Conservation (phyloP, 495 filamentous ascomycete genomes). For the Jackrogersella minutella region DNA sequence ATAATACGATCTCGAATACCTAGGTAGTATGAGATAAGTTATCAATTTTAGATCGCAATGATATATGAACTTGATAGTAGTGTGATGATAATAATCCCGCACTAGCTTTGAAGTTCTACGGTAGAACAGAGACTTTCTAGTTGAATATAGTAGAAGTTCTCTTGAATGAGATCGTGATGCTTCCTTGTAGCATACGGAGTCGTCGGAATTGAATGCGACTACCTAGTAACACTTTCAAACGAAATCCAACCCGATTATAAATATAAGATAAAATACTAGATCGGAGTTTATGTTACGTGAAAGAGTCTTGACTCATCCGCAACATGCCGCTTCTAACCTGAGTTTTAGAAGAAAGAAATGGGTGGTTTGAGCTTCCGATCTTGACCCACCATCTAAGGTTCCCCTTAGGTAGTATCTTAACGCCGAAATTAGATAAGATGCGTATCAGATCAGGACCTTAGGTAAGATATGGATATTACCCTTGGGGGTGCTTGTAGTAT, state of each 20-base stretch:
- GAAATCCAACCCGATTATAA: not conserved
- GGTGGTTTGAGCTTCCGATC: not conserved
- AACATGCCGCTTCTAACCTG: constrained; percentile 20
- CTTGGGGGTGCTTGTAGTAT: too few relatives aligned
- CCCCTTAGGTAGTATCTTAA: too few relatives aligned
- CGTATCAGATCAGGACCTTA: too few relatives aligned
- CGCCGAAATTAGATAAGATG: too few relatives aligned
- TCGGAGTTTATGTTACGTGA: constrained; percentile 7
- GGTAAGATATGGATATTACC: too few relatives aligned
- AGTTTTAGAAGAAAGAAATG: constrained; percentile 5
- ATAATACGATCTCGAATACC: not conserved
- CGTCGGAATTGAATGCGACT: constrained; percentile 7
- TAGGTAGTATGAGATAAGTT: too few relatives aligned
- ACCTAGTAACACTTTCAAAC: not conserved
- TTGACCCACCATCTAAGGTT: constrained; percentile 2
- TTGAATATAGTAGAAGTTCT: too few relatives aligned
- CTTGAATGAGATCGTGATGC: too few relatives aligned
- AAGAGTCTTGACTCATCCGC: constrained; percentile 1
- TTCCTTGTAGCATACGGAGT: not conserved
- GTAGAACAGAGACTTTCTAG: not conserved
- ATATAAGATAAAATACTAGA: constrained; percentile 1
- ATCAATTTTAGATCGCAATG: not conserved
- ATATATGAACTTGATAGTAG: too few relatives aligned
- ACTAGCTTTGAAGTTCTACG: not conserved
- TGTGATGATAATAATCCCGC: not conserved